Base-by-base conservation (phyloP, 2,329 filamentous ascomycete species). In the Calycina herbarum region DNA sequence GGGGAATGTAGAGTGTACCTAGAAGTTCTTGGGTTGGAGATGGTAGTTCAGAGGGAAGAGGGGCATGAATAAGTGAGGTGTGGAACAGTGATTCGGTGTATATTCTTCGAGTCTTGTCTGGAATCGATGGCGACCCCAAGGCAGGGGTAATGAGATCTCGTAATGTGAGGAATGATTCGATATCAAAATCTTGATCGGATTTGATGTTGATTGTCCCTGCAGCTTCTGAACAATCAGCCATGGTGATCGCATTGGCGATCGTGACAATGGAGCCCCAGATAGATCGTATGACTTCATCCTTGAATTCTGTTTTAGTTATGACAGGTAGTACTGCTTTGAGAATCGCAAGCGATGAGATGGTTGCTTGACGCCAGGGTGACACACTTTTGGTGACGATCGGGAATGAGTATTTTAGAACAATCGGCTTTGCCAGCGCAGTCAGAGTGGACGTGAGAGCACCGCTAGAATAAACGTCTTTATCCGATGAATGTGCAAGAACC, bases 401-500 rank as follows among this genome's bases (percentile, higher is more conserved):
- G 78, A 93, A 96, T 57, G 82, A 81, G 75, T 98, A 98, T 74
- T 97, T 98, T 29, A 93, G 84, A 2, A 82, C 77, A 61, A 98
- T 89, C 0, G 93, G 88, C 58, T 82, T 85, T 17, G 84, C 83
- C 1, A 98, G 81, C 29, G 90, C 88, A 3, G 83, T 81, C 5
- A 98, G 77, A 0, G 88, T 87, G 6, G 83, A 81, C 1, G 85
- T 78, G 29, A 96, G 82, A 0, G 92, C 87, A 0, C 87, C 87
- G 57, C 87, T 88, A 1, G 79, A 80, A 73, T 94, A 93, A 0
- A 96, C 86, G 42, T 90, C 86, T n/a, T 80, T 74, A 29, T 91
- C 86, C 0, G 79, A 76, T 0, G 86, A 83, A 68, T 92, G 87
- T 17, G 81, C 78, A 3, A 86, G 77, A 3, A 90, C 80, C 2